These are phyloP conservation scores for Mesembryanthemum crystallinum DNA, from an alignment of 148 eudicot genomes.

Conservation along the genomic window DNA sequence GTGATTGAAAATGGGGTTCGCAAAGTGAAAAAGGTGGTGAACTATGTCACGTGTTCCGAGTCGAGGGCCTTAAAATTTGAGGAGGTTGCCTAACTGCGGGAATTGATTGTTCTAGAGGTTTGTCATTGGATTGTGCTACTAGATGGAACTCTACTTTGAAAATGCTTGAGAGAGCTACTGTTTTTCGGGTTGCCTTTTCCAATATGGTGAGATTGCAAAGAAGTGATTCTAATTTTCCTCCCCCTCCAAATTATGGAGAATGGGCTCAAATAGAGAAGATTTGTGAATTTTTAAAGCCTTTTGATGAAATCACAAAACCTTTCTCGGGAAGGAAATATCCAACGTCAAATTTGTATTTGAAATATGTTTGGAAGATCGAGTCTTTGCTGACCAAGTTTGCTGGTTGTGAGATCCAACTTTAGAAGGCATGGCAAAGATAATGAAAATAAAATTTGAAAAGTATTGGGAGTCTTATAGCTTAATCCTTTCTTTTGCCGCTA, in stretches of 20 bases:
- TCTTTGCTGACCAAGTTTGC: too few relatives aligned
- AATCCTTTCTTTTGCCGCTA: constrained; percentile 1
- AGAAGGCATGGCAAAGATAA: neutral
- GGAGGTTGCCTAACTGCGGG: neutral
- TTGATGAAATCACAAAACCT: neutral
- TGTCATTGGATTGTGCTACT: neutral
- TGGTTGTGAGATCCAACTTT: neutral
- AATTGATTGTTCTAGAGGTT: neutral
- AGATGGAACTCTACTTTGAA: neutral
- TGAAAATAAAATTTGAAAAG: neutral
- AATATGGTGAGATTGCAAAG: too few relatives aligned
- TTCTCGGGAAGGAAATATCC: neutral
- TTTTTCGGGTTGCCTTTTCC: too few relatives aligned
- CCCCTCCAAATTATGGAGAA: neutral
- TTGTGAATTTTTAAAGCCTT: neutral
- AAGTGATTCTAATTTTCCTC: neutral
- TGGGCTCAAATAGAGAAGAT: neutral
- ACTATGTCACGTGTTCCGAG: neutral
- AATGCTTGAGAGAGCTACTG: neutral
- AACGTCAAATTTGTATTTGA: constrained; percentile 3
- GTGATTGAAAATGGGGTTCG: neutral
- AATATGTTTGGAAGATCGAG: constrained; percentile 9
- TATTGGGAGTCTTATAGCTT: constrained; percentile 2
- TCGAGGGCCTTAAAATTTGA: neutral
- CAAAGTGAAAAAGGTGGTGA: constrained; percentile 1